Base-by-base conservation (phyloP, 495 filamentous ascomycete genomes). In the Hypoxylon fragiforme region DNA sequence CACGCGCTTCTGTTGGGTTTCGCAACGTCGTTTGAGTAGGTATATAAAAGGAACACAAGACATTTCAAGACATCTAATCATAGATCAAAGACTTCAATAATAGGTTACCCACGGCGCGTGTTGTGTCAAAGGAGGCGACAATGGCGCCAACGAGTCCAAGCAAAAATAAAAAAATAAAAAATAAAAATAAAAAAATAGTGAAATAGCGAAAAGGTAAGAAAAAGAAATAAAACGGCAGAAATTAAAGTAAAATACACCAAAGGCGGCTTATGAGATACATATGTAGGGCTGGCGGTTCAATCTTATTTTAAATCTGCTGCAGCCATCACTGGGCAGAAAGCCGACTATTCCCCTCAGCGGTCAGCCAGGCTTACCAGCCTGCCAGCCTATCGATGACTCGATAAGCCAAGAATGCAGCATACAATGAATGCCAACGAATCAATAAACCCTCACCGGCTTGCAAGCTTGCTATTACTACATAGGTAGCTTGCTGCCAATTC, bases 81-180 rank as follows among this genome's bases (percentile, higher is more conserved):
- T 21, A 21, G 7, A 49, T 40, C 6, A 18, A 16, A 30, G 34
- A 18, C 20, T 48, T 8, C 2, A 13, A 15, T 12, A 14, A 38
- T 44, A 54, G 50, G 57, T 30, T 21, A 30, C 35, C 21, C 26
- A 24, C 9, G 57, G 57, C 57, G 57, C 40, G 26, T 61, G 46
- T 46, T 46, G 57, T 55, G 51, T 50, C 28, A 37, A 39, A n/a
- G 3, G 43, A 32, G 53, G 45, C 30, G 37, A 44, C 16, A 26
- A 31, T 38, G 50, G 57, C 57, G 57, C 57, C 45, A 60, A 60
- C 36, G 30, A 20, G 16, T 42, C 50, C 45, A 60, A 54, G 44
- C 40, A 50, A 28, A 50, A 50, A 42, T 3, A 54, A 54, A 34
- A 21, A 50, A 37, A 53, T 43, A 39, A 30, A 30, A 30, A 11